phyloP scores from a whole-genome alignment of 306 rosid genomes.

The Acacia confusa region DNA sequence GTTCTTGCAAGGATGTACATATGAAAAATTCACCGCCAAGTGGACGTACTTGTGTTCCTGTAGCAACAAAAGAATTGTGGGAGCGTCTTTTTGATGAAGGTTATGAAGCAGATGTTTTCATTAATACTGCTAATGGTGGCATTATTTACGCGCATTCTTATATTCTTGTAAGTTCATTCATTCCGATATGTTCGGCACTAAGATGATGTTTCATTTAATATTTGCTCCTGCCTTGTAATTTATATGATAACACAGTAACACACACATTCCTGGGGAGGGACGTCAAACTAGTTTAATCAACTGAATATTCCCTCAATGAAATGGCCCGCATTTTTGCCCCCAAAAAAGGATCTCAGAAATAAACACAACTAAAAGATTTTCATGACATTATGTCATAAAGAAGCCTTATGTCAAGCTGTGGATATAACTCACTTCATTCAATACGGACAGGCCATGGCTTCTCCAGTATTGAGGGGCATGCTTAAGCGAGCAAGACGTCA shows the following conservation, averaged over 20 bases:
- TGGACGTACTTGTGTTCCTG: constrained; percentile 44
- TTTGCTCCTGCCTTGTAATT: not conserved
- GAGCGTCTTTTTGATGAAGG: constrained; percentile 70
- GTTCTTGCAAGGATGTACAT: constrained; percentile 11
- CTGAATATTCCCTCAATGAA: not conserved
- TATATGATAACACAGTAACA: not conserved
- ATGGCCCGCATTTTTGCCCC: not conserved
- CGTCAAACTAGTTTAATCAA: not conserved
- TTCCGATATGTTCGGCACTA: constrained; percentile 6
- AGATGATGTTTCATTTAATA: not conserved
- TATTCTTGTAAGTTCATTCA: constrained; percentile 68
- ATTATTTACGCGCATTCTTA: constrained; percentile 71
- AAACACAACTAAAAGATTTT: not conserved
- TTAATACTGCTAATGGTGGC: constrained; percentile 65
- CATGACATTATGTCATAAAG: not conserved
- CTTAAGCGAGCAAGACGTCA: constrained; percentile 45
- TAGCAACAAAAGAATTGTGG: constrained; percentile 61
- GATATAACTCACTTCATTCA: constrained; percentile 24
- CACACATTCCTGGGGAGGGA: constrained; percentile 15
- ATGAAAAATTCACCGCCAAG: constrained; percentile 23
- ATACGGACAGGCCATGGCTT: constrained; percentile 63
- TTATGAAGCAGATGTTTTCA: constrained; percentile 73
- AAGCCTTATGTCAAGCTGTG: not conserved
- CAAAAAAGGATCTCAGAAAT: not conserved
- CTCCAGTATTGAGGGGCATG: constrained; percentile 70